Evolutionary conservation across 208 protist species (phyloP).

Genomic region (Jaenimonas drosophilae): DNA sequence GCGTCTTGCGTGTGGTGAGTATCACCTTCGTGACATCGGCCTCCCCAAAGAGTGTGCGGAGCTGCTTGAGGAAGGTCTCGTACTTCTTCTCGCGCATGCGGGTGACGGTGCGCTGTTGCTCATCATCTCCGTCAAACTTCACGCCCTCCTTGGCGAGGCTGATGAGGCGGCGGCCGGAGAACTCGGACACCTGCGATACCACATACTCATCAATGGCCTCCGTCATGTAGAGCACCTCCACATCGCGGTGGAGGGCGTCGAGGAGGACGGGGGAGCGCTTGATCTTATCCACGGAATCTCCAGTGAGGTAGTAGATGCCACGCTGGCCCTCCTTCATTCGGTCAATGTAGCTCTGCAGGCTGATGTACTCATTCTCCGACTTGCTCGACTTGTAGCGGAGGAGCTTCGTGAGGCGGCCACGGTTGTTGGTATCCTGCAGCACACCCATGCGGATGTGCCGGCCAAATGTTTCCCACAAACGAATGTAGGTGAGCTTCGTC

Average conservation of each 20-base stretch:
- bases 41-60: constrained; percentile 70
- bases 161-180: constrained; percentile 92
- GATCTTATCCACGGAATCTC: constrained; percentile 67
- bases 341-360: constrained; percentile 87
- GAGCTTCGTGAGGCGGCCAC: constrained; percentile 94
- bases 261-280: constrained; percentile 77
- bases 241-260: constrained; percentile 63
- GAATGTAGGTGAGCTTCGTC: constrained; percentile 72
- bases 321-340: constrained; percentile 94
- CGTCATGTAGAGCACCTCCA: constrained; percentile 93
- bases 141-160: constrained; percentile 96
- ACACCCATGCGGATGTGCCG: constrained; percentile 97
- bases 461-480: constrained; percentile 95
- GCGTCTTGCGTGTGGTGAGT: constrained; percentile 89
- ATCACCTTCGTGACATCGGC: constrained; percentile 82
- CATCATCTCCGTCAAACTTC: constrained; percentile 86
- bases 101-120: constrained; percentile 87
- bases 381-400: constrained; percentile 91
- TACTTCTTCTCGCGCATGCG: constrained; percentile 89
- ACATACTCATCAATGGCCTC: constrained; percentile 99
- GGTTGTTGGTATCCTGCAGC: constrained; percentile 95
- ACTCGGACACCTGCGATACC: constrained; percentile 89
- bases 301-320: constrained; percentile 91
- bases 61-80: constrained; percentile 65
- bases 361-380: constrained; percentile 60